Conservation (phyloP, 2,329 filamentous ascomycete genomes). For the Chrysoporthe puriensis region DNA sequence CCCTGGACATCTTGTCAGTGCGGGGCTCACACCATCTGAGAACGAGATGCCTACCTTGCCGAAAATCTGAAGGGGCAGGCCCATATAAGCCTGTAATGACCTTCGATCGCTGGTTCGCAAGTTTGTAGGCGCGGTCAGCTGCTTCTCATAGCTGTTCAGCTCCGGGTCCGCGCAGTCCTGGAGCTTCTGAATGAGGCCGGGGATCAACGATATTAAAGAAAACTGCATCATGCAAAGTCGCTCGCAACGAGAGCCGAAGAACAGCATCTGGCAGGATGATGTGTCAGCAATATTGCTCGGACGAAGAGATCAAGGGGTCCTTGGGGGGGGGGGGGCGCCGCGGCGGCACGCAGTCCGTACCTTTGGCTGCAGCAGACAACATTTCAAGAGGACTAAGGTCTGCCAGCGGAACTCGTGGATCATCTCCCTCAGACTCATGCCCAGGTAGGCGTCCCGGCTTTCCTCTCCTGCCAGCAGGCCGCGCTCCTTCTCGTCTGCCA, state of each 20-base stretch:
- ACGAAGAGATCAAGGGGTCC: too few species aligned
- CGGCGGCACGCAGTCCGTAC: conserved; percentile 47
- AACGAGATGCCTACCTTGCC: conserved; percentile 67
- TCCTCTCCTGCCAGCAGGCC: conserved; percentile 65
- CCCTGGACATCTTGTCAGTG: conserved; percentile 57
- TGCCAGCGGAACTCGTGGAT: conserved; percentile 95
- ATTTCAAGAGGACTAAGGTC: conserved; percentile 92
- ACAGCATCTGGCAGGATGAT: conserved; percentile 74
- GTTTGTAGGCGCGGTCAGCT: conserved; percentile 76
- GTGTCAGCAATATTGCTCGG: background rate
- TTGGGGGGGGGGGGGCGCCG: too few species aligned
- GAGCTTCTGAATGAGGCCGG: conserved; percentile 86
- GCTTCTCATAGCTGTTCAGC: conserved; percentile 80
- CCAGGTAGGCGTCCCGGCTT: conserved; percentile 84
- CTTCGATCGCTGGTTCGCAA: conserved; percentile 88
- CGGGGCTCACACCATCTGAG: conserved; percentile 14
- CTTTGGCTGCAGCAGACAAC: conserved; percentile 91
- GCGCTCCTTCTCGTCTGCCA: conserved; percentile 68
- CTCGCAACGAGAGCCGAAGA: conserved; percentile 97
- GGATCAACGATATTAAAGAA: conserved; percentile 92
- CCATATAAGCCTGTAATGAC: conserved; percentile 92
- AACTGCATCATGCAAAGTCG: conserved; percentile 98
- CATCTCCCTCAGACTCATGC: conserved; percentile 85
- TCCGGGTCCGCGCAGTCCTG: conserved; percentile 96
- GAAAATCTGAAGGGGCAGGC: conserved; percentile 91